These are phyloP conservation scores for Fragilaria crotonensis DNA, from an alignment of 108 stramenopile genomes.

Conservation along the genomic window DNA sequence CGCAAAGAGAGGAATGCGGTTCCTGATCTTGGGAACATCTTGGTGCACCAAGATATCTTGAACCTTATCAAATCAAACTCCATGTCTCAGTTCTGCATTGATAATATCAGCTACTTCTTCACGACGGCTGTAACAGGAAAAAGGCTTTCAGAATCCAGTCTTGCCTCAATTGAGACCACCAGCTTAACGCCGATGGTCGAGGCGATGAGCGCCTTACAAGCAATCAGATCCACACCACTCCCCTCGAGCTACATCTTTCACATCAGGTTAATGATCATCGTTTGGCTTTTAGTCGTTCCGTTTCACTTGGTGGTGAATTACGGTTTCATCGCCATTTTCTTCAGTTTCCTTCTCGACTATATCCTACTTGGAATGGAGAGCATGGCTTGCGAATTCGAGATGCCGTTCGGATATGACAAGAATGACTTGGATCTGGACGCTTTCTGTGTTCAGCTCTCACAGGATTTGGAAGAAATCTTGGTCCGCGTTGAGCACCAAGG, in stretches of 20 bases:
- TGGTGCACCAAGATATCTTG: constrained; percentile 11
- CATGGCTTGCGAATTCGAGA: constrained; percentile 22
- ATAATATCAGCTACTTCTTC: constrained; percentile 7
- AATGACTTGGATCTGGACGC: constrained; percentile 12
- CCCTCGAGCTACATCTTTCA: constrained; percentile 9
- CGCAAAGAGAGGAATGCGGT: constrained; percentile 5
- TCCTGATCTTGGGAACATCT: not conserved
- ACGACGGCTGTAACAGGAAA: not conserved
- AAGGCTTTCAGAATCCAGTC: constrained; percentile 8
- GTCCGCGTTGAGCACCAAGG: constrained; percentile 2
- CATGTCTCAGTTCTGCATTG: constrained; percentile 16
- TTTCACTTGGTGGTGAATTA: constrained; percentile 7
- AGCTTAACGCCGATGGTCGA: not conserved
- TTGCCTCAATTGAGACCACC: not conserved
- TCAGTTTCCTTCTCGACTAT: constrained; percentile 9
- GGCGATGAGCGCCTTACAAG: constrained; percentile 7
- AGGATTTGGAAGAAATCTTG: constrained; percentile 10
- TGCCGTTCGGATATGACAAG: constrained; percentile 13
- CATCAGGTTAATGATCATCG: constrained; percentile 11
- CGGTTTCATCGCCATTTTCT: constrained; percentile 10
- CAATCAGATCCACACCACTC: constrained; percentile 7
- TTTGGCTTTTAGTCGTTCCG: constrained; percentile 11
- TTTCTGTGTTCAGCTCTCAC: not conserved
- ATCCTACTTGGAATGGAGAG: constrained; percentile 11
- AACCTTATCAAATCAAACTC: constrained; percentile 7